Conservation (phyloP, 2,329 filamentous ascomycete species). For the Pseudogymnoascus sp. region DNA sequence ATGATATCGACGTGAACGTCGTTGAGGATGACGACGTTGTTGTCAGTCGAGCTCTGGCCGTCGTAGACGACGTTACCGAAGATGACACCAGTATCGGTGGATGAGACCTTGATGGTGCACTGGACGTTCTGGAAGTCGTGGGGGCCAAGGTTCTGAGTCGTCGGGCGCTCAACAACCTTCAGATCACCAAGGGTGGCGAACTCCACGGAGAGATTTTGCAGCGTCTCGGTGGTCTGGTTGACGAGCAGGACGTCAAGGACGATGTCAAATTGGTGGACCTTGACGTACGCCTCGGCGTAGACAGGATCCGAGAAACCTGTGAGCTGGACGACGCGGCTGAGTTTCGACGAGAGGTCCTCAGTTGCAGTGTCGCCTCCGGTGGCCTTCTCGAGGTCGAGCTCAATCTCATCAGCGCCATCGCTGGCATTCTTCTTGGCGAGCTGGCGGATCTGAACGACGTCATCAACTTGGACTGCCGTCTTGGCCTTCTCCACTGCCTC, state of each 20-base stretch:
- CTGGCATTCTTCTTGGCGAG: conserved; percentile 81
- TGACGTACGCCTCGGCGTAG: conserved; percentile 98
- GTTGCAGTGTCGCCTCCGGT: conserved; percentile 79
- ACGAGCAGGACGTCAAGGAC: conserved; percentile 92
- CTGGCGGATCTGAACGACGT: conserved; percentile 87
- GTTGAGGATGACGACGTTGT: conserved; percentile 94
- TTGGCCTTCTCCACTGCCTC: conserved; percentile 89
- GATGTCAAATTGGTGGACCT: conserved; percentile 98
- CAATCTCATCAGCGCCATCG: conserved; percentile 77
- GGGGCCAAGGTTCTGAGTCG: conserved; percentile 88
- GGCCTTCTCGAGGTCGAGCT: conserved; percentile 84
- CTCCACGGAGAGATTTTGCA: conserved; percentile 95
- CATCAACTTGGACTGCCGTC: conserved; percentile 88
- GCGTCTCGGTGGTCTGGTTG: conserved; percentile 92
- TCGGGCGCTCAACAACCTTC: conserved; percentile 94
- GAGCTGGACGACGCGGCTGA: conserved; percentile 91
- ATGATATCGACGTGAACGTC: conserved; percentile 98
- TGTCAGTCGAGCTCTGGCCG: conserved; percentile 82
- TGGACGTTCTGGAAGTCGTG: conserved; percentile 98
- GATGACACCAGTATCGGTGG: conserved; percentile 95
- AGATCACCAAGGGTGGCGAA: conserved; percentile 97
- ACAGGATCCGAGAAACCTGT: conserved; percentile 98
- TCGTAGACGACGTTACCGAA: conserved; percentile 99
- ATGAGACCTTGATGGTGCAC: conserved; percentile 96
- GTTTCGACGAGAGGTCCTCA: conserved; percentile 86